Evolutionary conservation across 2,329 filamentous ascomycete genomes (phyloP), one percentile per base, ranked within the genome.

Genomic region (Aspergillus tamarii): DNA sequence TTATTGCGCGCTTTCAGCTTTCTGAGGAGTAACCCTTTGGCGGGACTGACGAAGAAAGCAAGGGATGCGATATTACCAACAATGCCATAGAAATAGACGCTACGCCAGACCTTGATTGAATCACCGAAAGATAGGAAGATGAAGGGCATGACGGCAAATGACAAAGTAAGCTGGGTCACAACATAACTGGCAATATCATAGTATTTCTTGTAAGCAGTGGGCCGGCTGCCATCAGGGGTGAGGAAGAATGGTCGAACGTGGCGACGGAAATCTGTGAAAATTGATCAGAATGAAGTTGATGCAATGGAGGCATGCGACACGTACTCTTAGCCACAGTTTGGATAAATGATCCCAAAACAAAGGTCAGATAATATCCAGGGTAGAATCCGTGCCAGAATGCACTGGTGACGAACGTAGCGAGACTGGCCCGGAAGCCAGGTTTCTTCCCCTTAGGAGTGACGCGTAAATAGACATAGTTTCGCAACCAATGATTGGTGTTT

Each of bases 341-440:
- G 34, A 97, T 87, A 69, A 99, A 91, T 66, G 93, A 93, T 1
- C 92, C 95, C 9, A 98, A 84, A 46, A 98, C 81, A 73, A 99
- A 99, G 6, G 91, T 86, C 65, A 99, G 81, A 77, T 98, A 98
- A 79, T 99, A 99, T 7, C 95, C 95, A 0, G 95, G 94, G 70
- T 96, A 96, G 80, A 99, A 99, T 34, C 95, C 95, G 74, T 99
- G 95, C 95, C 95, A 99, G 70, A 98, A 90, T 3, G 95, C 94
- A 73, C 93, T 97, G 23, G 95, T 98, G 8, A 89, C 87, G 76
- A 99, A 99, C 0, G 95, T 99, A 39, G 93, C 93, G 82, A 99
- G 82, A 73, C 91, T 98, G 57, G 95, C 95, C 64, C 94, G 87
- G 82, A 99, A 99, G 1, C 95, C 95, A 11, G 95, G 95, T 78